Base-by-base conservation (phyloP, 2,329 filamentous ascomycete species). In the Hypoxylon sp. region DNA sequence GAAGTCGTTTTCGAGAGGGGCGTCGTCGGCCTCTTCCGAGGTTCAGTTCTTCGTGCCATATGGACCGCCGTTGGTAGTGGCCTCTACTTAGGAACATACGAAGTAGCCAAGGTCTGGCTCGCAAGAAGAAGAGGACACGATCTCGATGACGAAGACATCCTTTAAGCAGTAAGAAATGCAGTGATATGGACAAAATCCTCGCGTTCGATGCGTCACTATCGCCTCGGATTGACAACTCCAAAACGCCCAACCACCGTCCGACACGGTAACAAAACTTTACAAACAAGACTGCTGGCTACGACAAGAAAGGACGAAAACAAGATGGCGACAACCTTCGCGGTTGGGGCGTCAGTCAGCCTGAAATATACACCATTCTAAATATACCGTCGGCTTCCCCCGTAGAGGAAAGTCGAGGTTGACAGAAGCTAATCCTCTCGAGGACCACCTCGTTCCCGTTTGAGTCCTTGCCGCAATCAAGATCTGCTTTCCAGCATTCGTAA, bases 31-130 rank as follows among this genome's bases (percentile, higher is more conserved):
- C 74, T 97, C 31, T 96, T 95, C 73, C 81, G 89, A 27, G 93
- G 93, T 5, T 91, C 87, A 2, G 77, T 83, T 27, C 77, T 97
- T 64, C 83, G 93, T 58, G 86, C 83, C 7, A 83, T 83, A 1
- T 97, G 92, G 92, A 95, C 92, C 11, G 88, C 91, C 50, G 64
- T 96, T 4, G 91, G 92, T 0, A 89, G 89, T 70, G 92, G 92
- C 3, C 76, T 97, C 53, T 97, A 97, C 78, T 77, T 97, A 37
- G 91, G 91, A 20, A 88, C 90, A 38, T 97, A 97, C 75, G 92
- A 97, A 73, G 88, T 87, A 63, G 88, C 90, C 8, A 87, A 91
- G 69, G 78, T 84, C 33, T 91, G 85, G 79, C 72, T 88, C 61
- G 78, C 75, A 46, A 68, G 72, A 42, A 71, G 74, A 49, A 82